Conservation (phyloP, 2,329 filamentous ascomycete species). For the Scleromitrula shiraiana region DNA sequence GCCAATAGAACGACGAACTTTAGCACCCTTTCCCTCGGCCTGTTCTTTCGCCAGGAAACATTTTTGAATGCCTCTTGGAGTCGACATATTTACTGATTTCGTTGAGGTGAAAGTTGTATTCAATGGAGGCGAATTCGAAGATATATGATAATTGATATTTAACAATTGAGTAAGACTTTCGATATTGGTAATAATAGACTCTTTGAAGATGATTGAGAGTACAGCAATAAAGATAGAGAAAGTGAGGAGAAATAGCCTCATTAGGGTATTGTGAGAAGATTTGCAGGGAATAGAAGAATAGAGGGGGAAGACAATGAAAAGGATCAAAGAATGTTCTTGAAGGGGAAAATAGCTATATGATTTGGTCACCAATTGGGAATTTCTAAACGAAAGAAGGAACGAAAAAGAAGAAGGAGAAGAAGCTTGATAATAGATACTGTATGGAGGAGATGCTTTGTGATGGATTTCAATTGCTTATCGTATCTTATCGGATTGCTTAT, state of each 20-base stretch:
- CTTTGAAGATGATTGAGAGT: constrained; percentile 21
- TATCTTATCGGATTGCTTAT: constrained; percentile 9
- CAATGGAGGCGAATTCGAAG: constrained; percentile 17
- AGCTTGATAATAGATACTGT: neutral
- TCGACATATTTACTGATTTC: constrained; percentile 46
- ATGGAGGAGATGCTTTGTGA: neutral
- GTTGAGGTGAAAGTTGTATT: constrained; percentile 14
- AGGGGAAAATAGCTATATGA: too few species aligned
- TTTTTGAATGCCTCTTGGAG: constrained; percentile 70
- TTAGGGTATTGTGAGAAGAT: constrained; percentile 9
- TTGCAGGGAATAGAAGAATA: neutral
- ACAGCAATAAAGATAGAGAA: constrained; percentile 24
- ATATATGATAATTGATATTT: constrained; percentile 13
- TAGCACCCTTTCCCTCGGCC: constrained; percentile 78
- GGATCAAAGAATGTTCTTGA: constrained; percentile 1
- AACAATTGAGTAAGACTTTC: constrained; percentile 14
- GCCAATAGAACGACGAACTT: constrained; percentile 80
- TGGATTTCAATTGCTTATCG: constrained; percentile 2
- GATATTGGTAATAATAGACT: constrained; percentile 17
- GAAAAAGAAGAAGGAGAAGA: neutral
- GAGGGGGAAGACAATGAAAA: neutral
- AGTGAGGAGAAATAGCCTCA: constrained; percentile 24
- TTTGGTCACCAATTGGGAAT: too few species aligned
- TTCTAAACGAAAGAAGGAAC: too few species aligned
- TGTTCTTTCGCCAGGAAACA: constrained; percentile 80